Percentiles rank a stretch among this genome's conserved stretches.
Conservation (phyloP, 768 basidiomycete genomes). For the Lentinula raphanica region DNA sequence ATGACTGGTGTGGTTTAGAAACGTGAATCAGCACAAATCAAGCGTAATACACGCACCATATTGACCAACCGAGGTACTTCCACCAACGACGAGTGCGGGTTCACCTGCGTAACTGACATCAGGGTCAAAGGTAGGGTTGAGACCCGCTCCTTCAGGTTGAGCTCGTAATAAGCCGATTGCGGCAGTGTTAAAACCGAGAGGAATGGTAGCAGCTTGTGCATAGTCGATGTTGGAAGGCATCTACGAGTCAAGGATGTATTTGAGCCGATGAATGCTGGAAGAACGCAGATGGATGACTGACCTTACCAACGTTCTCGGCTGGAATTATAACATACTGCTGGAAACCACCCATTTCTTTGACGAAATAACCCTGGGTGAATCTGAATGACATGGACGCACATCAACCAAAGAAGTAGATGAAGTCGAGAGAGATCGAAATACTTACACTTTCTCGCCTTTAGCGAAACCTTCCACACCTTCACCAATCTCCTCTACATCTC, state of each 20-base stretch:
- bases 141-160: conserved; percentile 32
- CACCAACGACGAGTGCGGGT: conserved; percentile 44
- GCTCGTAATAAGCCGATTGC: conserved; percentile 43
- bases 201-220: conserved; percentile 44
- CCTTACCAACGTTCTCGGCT: conserved; percentile 36
- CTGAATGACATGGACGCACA: neutral
- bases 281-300: conserved; percentile 10
- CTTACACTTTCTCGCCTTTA: conserved; percentile 51
- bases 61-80: conserved; percentile 45
- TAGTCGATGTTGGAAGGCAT: conserved; percentile 42
- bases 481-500: conserved; percentile 46
- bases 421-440: neutral
- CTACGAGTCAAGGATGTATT: conserved; percentile 19
- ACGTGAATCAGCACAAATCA: conserved; percentile 10
- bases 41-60: conserved; percentile 14
- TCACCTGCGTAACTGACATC: conserved; percentile 36
- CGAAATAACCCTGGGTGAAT: no score
- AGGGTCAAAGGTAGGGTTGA: conserved; percentile 33
- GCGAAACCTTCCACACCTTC: conserved; percentile 44
- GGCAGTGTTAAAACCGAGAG: conserved; percentile 42
- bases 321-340: conserved; percentile 40
- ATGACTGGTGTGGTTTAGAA: conserved; percentile 7
- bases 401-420: no score
- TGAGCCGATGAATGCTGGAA: conserved; percentile 8
- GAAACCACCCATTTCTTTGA: conserved; percentile 22